Conservation (phyloP, 1,284 basidiomycete species). For the Gymnopus androsaceus region DNA sequence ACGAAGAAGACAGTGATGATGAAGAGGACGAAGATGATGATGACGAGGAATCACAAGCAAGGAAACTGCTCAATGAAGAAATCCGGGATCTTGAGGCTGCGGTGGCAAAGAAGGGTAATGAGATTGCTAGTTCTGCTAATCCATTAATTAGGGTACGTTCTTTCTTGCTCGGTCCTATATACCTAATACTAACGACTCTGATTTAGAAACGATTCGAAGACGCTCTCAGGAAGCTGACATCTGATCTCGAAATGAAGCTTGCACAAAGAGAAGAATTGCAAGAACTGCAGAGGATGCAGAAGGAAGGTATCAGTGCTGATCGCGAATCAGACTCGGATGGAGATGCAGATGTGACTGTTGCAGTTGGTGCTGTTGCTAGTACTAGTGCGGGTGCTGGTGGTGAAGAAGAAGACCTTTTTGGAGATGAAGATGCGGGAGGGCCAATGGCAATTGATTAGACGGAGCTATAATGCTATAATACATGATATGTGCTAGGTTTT, state of each 20-base stretch:
- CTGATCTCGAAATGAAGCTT: constrained; percentile 86
- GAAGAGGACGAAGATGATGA: constrained; percentile 72
- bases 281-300: constrained; percentile 66
- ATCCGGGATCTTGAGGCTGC: constrained; percentile 88
- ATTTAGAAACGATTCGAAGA: constrained; percentile 90
- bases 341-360: constrained; percentile 30
- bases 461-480: not conserved
- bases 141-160: constrained; percentile 78
- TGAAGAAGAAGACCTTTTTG: not conserved
- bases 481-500: not conserved
- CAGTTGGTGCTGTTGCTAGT: not conserved
- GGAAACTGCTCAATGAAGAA: constrained; percentile 84
- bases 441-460: not conserved
- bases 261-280: constrained; percentile 76
- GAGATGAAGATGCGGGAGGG: not conserved
- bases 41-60: constrained; percentile 73
- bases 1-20: constrained; percentile 69
- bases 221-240: constrained; percentile 82
- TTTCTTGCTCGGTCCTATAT: constrained; percentile 1
- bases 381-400: not conserved
- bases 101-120: constrained; percentile 82
- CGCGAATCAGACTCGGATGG: constrained; percentile 47
- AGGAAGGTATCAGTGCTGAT: constrained; percentile 57
- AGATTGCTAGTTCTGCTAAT: constrained; percentile 87
- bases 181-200: constrained; percentile 9